Evolutionary conservation across 495 filamentous ascomycete genomes (phyloP).

Genomic region (Aspergillus biplanus): DNA sequence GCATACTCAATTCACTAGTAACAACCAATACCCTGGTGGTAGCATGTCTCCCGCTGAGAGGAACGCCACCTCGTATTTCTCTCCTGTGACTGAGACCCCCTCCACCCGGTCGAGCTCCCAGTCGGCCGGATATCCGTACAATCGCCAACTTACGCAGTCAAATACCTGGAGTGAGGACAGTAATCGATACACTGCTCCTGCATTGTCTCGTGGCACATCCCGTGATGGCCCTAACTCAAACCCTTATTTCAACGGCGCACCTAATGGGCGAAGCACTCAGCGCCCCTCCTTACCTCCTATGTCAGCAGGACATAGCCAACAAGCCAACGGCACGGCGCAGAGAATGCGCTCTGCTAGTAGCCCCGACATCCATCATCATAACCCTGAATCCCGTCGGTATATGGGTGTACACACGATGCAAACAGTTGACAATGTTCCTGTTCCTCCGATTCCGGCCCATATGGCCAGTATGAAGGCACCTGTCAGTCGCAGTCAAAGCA

Average conservation of each 20-base stretch:
- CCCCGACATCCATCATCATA: constrained; percentile 65
- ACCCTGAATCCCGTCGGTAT: constrained; percentile 49
- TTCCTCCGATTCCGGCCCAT: constrained; percentile 64
- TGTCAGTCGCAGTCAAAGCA: constrained; percentile 69
- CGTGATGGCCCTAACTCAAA: constrained; percentile 70
- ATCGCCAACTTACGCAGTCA: constrained; percentile 67
- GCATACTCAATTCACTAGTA: constrained; percentile 64
- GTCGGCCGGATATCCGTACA: constrained; percentile 72
- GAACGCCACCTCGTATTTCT: constrained; percentile 83
- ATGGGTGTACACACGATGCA: constrained; percentile 64
- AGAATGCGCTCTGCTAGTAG: constrained; percentile 72
- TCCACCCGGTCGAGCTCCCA: constrained; percentile 84
- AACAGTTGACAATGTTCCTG: constrained; percentile 67
- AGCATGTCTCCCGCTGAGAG: constrained; percentile 56
- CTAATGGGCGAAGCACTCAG: constrained; percentile 69
- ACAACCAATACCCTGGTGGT: constrained; percentile 33
- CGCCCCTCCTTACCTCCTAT: constrained; percentile 84
- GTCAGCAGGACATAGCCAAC: constrained; percentile 58
- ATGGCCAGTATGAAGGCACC: constrained; percentile 61
- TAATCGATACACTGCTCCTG: constrained; percentile 85
- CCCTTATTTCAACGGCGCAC: constrained; percentile 51
- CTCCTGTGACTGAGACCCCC: constrained; percentile 82
- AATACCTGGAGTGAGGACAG: constrained; percentile 66
- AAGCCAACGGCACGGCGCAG: constrained; percentile 55
- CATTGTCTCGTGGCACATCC: constrained; percentile 75